Percentiles rank a stretch among this genome's conserved stretches.
Conservation (phyloP, 225 moss, liverwort and hornwort species). For the Neckera pumila region DNA sequence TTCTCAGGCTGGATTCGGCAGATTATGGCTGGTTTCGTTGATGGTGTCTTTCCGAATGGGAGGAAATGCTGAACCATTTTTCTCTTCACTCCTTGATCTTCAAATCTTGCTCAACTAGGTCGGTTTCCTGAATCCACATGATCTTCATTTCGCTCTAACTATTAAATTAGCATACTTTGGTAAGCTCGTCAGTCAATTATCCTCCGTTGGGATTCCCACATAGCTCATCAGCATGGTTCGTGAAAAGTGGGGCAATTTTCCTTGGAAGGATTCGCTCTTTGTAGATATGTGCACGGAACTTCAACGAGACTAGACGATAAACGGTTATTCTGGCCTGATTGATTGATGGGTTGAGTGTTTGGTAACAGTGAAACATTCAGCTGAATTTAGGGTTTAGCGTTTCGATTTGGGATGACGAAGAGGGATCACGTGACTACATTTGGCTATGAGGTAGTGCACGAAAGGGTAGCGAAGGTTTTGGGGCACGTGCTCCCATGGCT, state of each 20-base stretch:
- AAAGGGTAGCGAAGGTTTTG: background rate
- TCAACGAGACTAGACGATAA: background rate
- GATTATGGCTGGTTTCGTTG: background rate
- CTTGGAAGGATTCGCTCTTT: background rate
- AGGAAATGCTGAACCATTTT: background rate
- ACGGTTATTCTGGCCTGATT: background rate
- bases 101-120: background rate
- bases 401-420: background rate
- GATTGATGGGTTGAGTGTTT: background rate
- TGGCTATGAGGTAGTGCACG: background rate
- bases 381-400: background rate
- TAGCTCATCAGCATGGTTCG: background rate
- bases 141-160: background rate
- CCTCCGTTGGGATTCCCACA: background rate
- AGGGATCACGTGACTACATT: background rate
- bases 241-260: background rate
- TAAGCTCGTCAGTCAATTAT: background rate
- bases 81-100: background rate
- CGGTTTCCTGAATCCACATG: background rate
- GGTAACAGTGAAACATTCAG: background rate
- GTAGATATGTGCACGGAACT: background rate
- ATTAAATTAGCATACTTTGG: background rate
- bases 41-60: background rate
- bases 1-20: background rate
- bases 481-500: slow-evolving; percentile 43